Evolutionary conservation across 225 moss, liverwort and hornwort genomes (phyloP).

Genomic region (Marchantia paleacea): DNA sequence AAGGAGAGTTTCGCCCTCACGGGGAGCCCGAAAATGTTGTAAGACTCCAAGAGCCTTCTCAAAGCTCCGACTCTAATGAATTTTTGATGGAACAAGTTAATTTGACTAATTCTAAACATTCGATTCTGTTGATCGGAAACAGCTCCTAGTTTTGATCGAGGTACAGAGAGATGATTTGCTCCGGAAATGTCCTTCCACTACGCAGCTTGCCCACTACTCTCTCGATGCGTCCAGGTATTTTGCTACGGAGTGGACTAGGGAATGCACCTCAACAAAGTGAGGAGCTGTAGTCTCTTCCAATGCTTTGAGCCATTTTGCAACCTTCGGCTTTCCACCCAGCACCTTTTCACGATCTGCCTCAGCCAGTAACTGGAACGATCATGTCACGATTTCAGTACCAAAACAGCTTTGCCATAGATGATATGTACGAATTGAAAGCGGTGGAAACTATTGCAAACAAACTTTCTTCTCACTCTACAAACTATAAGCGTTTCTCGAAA

Average conservation of each 20-base stretch:
- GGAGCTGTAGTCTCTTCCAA: conserved; percentile 52
- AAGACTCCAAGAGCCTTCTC: no score
- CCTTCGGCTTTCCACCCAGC: conserved; percentile 41
- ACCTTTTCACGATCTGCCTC: conserved; percentile 39
- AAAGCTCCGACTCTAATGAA: no score
- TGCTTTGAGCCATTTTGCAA: conserved; percentile 49
- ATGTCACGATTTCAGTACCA: background rate
- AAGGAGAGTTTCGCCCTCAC: no score
- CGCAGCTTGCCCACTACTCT: no score
- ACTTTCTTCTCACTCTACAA: background rate
- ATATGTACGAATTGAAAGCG: background rate
- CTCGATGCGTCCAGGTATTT: no score
- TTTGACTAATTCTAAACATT: no score
- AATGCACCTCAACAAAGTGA: conserved; percentile 55
- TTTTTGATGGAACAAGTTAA: no score
- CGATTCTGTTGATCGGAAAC: no score
- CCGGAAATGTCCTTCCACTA: no score
- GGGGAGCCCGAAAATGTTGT: no score
- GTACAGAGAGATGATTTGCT: no score
- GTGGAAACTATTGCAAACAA: background rate
- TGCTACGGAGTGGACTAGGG: background rate
- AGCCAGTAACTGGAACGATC: conserved; percentile 49
- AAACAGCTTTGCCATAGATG: background rate
- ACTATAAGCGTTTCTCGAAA: background rate
- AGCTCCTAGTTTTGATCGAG: no score